Evolutionary conservation across 2,329 filamentous ascomycete genomes (phyloP).

Genomic region (Hyphodiscus sp.): DNA sequence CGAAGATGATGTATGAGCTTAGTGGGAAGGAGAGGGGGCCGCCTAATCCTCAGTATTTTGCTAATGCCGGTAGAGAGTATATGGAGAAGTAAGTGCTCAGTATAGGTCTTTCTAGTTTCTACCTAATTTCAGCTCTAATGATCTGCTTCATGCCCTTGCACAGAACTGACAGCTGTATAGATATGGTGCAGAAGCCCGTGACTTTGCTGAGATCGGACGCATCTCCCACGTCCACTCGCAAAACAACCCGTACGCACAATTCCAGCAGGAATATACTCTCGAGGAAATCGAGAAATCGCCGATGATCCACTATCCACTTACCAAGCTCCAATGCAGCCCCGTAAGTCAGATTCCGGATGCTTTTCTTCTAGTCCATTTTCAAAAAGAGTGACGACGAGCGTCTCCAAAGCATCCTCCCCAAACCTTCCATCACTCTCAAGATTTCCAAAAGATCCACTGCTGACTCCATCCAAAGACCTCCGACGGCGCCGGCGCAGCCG

Average conservation of each 20-base stretch:
- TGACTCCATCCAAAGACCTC: conserved; percentile 48
- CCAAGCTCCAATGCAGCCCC: conserved; percentile 97
- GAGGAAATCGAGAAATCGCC: conserved; percentile 72
- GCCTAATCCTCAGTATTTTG: conserved; percentile 87
- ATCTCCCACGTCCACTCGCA: conserved; percentile 89
- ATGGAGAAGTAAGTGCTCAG: conserved; percentile 68
- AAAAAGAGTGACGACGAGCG: no score
- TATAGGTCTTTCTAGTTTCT: neutral
- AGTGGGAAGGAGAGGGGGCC: conserved; percentile 76
- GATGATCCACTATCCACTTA: conserved; percentile 79
- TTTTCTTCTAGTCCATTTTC: no score
- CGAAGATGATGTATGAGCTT: conserved; percentile 75
- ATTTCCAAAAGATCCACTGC: no score
- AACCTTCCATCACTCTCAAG: no score
- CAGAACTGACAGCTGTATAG: neutral
- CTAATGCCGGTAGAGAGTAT: conserved; percentile 88
- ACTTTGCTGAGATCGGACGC: conserved; percentile 92
- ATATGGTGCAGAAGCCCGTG: conserved; percentile 65
- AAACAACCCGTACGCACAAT: conserved; percentile 94
- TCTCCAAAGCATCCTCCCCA: no score
- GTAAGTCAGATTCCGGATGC: no score
- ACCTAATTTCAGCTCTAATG: no score
- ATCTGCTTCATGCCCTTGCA: no score
- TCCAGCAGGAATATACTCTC: conserved; percentile 82
- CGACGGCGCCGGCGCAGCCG: conserved; percentile 82